Conservation (phyloP, 495 filamentous ascomycete genomes). For the Amniculicola lignicola region DNA sequence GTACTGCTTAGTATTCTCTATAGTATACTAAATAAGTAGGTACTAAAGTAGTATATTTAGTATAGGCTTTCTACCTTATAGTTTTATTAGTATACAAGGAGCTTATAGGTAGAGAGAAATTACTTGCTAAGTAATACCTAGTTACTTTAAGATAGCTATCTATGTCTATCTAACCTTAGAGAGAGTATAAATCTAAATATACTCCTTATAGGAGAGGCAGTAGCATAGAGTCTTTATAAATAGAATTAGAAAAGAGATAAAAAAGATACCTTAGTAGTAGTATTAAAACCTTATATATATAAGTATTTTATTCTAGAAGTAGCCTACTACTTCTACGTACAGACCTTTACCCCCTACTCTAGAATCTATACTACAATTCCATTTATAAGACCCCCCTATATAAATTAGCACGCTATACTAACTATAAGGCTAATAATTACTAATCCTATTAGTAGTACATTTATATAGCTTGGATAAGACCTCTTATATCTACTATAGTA, state of each 20-base stretch:
- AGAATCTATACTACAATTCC: no score
- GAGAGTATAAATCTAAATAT: background rate
- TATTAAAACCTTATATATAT: background rate
- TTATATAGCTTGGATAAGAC: background rate
- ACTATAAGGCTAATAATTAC: background rate
- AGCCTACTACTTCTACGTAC: background rate
- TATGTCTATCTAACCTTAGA: background rate
- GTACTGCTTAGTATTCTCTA: background rate
- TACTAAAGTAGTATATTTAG: background rate
- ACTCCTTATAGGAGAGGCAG: no score
- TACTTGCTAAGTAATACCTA: background rate
- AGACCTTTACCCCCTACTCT: no score
- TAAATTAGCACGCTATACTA: background rate
- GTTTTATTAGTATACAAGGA: background rate
- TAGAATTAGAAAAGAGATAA: background rate
- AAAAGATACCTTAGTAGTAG: background rate
- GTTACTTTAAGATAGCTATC: background rate
- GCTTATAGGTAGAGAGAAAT: background rate
- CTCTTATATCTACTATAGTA: background rate
- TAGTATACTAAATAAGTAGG: background rate
- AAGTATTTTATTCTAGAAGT: conserved; percentile 2
- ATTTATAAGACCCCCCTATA: no score
- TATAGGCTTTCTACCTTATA: background rate
- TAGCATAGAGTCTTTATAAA: no score
- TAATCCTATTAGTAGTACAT: background rate